Conservation (phyloP, 805 yeast species). For the Blastobotrys peoriensis region DNA sequence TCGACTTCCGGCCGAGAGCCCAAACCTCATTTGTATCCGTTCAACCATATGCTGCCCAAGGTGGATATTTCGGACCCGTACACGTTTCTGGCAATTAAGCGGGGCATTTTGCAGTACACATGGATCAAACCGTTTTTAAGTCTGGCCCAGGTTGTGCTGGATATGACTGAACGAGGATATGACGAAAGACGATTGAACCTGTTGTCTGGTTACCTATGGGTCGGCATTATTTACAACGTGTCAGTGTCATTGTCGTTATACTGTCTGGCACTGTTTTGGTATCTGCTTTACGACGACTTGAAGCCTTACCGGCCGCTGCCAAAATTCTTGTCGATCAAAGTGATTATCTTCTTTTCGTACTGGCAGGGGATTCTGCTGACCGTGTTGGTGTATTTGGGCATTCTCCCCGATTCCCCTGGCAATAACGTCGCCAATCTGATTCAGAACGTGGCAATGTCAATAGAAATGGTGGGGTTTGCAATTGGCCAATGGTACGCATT, state of each 20-base stretch:
- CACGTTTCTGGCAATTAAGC: constrained; percentile 66
- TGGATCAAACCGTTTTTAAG: constrained; percentile 90
- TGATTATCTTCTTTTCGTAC: constrained; percentile 93
- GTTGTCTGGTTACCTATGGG: constrained; percentile 53
- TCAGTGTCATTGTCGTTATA: constrained; percentile 80
- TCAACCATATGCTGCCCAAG: constrained; percentile 41
- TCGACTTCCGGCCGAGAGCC: constrained; percentile 67
- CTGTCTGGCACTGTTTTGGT: constrained; percentile 87
- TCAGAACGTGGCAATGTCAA: constrained; percentile 72
- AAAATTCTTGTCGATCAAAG: constrained; percentile 85
- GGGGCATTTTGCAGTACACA: constrained; percentile 88
- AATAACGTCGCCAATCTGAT: constrained; percentile 49
- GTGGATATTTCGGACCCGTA: constrained; percentile 84
- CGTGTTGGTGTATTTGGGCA: constrained; percentile 32
- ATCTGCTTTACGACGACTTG: constrained; percentile 72
- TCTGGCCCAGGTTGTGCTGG: constrained; percentile 42
- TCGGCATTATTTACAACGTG: constrained; percentile 64
- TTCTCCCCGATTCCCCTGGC: constrained; percentile 28
- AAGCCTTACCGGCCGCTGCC: constrained; percentile 82
- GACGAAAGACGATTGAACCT: constrained; percentile 45
- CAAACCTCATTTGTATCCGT: constrained; percentile 53
- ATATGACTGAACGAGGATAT: constrained; percentile 41
- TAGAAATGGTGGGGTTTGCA: constrained; percentile 82
- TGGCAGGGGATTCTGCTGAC: constrained; percentile 80
- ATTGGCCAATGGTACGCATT: constrained; percentile 85